A percentile compares a stretch with the other conserved stretches of the same genome.
Evolutionary conservation across 306 rosid species (phyloP).

Genomic region (Trichosanthes truncata): DNA sequence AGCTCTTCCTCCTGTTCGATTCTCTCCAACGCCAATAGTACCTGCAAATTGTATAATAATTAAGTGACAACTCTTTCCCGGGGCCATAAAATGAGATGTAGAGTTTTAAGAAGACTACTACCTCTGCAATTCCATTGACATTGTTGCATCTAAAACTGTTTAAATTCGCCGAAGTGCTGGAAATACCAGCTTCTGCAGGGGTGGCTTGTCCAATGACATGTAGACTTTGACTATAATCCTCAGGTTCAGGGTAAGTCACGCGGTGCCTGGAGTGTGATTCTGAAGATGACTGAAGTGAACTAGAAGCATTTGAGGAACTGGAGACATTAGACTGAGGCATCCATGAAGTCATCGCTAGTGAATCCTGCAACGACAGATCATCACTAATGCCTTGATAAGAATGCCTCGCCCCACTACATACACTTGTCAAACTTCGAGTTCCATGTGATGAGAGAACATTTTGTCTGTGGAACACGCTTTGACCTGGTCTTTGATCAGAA

Average conservation of each 20-base stretch:
- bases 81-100: neutral
- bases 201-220: constrained; percentile 33
- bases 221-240: constrained; percentile 38
- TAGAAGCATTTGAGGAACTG: constrained; percentile 28
- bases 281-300: constrained; percentile 30
- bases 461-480: constrained; percentile 43
- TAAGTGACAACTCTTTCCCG: neutral
- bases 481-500: constrained; percentile 57
- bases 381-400: constrained; percentile 51
- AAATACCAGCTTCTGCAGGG: constrained; percentile 8
- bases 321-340: constrained; percentile 32
- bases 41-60: neutral
- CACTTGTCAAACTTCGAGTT: constrained; percentile 37
- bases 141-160: constrained; percentile 1
- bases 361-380: constrained; percentile 23
- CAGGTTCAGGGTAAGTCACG: constrained; percentile 38
- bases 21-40: constrained; percentile 14
- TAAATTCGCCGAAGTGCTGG: neutral
- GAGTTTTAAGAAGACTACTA: neutral
- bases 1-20: constrained; percentile 10
- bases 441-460: constrained; percentile 43
- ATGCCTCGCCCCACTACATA: constrained; percentile 44
- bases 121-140: constrained; percentile 8
- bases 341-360: constrained; percentile 28
- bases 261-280: constrained; percentile 33